Base-by-base conservation (phyloP, 1,284 basidiomycete species). In the Ceratobasidium sp. region DNA sequence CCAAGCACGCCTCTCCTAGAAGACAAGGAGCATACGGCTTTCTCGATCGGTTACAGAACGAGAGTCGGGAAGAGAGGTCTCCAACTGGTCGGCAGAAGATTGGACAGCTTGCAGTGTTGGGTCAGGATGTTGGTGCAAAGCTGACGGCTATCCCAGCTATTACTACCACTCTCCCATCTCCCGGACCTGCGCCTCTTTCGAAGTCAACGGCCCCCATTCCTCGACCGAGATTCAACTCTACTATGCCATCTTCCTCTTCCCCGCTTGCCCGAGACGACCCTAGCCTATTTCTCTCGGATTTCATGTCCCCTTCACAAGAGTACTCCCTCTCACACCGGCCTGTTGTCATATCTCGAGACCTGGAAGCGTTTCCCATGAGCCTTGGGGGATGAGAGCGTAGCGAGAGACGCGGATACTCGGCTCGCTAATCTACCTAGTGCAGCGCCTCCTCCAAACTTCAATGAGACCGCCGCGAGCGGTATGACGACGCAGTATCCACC, bases 401-500 rank as follows among this genome's bases (percentile, higher is more conserved):
- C 23, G 12, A 14, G 30, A 34, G 55, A 21, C 2, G 32, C 59
- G 3, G 69, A 18, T 12, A 60, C 69, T 2, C n/a, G 14, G 8
- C 60, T 60, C 34, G 16, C 36, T 28, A 18, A 45, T 18, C 9
- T 45, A n/a, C 18, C 43, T 3, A 9, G 16, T 18, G 18, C 9
- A 3, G 43, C 43, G 4, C 43, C 43, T 18, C 3, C 43, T 45
- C 18, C 43, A 4, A 14, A 14, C 36, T 14, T 14, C 36, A 45
- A 45, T n/a, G 43, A 45, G 3, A 45, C 43, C 16, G 43, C 69
- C 10, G 34, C 57, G 5, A 45, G 69, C 12, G 69, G 69, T 9
- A 71, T 71, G 57, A 71, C 69, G 5, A 71, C 69, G 9, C 10
- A 39, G 30, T 71, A 71, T 30, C 69, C 57, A 9, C 69, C 69